A percentile compares a stretch with the other conserved stretches of the same genome.
Evolutionary conservation across 2,329 filamentous ascomycete species (phyloP).

Genomic region (Tricladium varicosporioides): DNA sequence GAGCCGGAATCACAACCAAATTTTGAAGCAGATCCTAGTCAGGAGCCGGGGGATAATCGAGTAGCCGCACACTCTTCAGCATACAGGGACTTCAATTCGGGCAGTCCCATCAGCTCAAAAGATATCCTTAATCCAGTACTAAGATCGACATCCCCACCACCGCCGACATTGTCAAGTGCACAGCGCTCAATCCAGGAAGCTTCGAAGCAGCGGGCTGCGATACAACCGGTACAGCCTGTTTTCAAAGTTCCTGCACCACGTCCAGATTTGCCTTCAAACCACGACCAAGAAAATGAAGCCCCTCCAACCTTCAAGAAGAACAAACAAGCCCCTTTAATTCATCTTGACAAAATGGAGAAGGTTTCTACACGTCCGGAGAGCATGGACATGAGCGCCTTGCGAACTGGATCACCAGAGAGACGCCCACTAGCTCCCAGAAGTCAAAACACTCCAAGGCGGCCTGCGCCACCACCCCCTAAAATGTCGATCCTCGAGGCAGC

Average conservation of each 20-base stretch:
- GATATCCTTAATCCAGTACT: conserved; percentile 30
- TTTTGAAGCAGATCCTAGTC: conserved; percentile 20
- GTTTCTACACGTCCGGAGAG: conserved; percentile 50
- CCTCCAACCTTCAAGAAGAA: conserved; percentile 64
- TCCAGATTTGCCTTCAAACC: conserved; percentile 56
- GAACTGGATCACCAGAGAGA: conserved; percentile 51
- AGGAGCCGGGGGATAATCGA: conserved; percentile 33
- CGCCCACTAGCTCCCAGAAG: conserved; percentile 53
- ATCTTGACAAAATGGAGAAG: conserved; percentile 41
- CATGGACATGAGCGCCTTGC: conserved; percentile 40
- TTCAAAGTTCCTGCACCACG: conserved; percentile 58
- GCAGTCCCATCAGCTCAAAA: conserved; percentile 54
- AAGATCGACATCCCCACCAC: conserved; percentile 31
- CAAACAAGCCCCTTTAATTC: conserved; percentile 28
- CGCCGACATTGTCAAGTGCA: conserved; percentile 26
- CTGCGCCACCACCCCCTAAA: conserved; percentile 82
- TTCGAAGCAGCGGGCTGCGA: conserved; percentile 41
- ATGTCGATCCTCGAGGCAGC: conserved; percentile 96
- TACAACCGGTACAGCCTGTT: conserved; percentile 46
- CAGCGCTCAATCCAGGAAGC: conserved; percentile 32
- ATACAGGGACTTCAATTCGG: conserved; percentile 43
- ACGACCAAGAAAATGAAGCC: conserved; percentile 84
- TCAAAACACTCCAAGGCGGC: conserved; percentile 71
- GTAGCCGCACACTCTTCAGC: conserved; percentile 33
- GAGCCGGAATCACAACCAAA: conserved; percentile 24